Base-by-base conservation (phyloP, 345 rosid genomes). In the Cardamine occulta region DNA sequence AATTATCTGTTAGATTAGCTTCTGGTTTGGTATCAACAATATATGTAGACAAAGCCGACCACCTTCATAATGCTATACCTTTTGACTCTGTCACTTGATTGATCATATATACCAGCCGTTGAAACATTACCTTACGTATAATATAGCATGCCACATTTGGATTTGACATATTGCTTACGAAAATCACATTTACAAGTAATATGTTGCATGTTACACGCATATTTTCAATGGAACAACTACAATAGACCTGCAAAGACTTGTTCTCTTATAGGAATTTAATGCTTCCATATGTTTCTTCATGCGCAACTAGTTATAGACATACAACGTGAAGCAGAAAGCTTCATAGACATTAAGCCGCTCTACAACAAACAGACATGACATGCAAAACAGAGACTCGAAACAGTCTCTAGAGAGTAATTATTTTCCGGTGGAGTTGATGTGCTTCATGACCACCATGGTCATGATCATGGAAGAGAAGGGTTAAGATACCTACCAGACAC, bases 401-500 rank as follows among this genome's bases (percentile, higher is more conserved):
- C 13, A 13, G 52, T 23, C 63, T 58, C 49, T 66, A 90, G 37
- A 79, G 82, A 51, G 75, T 71, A 39, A 88, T 83, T 74, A 95
- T 73, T 85, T 95, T 95, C 79, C 97, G 82, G 63, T 87, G 93
- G 66, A 85, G 26, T 54, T 83, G 88, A 55, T 82, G 88, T 49
- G 74, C 79, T 68, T 79, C 84, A 31, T 78, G 86, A 26, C 77
- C 75, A 31, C 73, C 83, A 8, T 80, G 75, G 63, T 80, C 87
- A 44, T 95, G 98, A 74, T 92, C 85, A 28, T 96, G 99, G 74
- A 96, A 96, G 68, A 93, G 31, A 44, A 96, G 97, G 3, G 97
- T 96, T 74, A 93, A 79, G 68, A 93, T 76, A 57, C 99, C 99
- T 32, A 96, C 99, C 85, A 91, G 79, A 74, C 98, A 96, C 37